A percentile compares a stretch with the other conserved stretches of the same genome.
These are phyloP conservation scores for Hypoxylon sp. DNA, from an alignment of 2,329 filamentous ascomycete genomes.

Conservation along the genomic window DNA sequence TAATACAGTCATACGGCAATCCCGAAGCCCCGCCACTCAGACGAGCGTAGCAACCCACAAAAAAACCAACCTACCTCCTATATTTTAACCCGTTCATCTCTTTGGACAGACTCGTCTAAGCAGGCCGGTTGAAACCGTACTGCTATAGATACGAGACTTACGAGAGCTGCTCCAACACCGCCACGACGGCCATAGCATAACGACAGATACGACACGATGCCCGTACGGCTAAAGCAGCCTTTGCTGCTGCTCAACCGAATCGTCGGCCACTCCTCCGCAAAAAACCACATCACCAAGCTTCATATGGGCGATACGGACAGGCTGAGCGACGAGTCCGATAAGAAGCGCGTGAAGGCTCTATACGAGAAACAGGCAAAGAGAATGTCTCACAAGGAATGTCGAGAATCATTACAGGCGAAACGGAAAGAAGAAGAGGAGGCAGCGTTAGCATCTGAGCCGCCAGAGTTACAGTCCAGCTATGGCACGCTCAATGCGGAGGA, in stretches of 20 bases:
- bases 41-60: not conserved
- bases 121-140: not conserved
- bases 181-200: not conserved
- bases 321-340: conserved; percentile 50
- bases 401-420: conserved; percentile 50
- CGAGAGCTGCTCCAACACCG: not conserved
- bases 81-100: not conserved
- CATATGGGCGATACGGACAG: conserved; percentile 53
- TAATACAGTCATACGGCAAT: not conserved
- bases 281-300: conserved; percentile 55
- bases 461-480: conserved; percentile 46
- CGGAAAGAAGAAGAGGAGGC: conserved; percentile 53
- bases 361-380: conserved; percentile 52
- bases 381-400: conserved; percentile 51
- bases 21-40: conserved; percentile 6
- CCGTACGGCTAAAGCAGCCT: conserved; percentile 52
- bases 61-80: not conserved
- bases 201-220: conserved; percentile 47
- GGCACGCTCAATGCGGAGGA: conserved; percentile 52
- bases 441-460: conserved; percentile 44
- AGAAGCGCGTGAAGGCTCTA: conserved; percentile 50
- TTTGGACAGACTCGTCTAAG: not conserved
- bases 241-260: conserved; percentile 55
- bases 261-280: conserved; percentile 53
- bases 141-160: conserved; percentile 3